Base-by-base conservation (phyloP, 345 rosid genomes). In the Acer negundo region DNA sequence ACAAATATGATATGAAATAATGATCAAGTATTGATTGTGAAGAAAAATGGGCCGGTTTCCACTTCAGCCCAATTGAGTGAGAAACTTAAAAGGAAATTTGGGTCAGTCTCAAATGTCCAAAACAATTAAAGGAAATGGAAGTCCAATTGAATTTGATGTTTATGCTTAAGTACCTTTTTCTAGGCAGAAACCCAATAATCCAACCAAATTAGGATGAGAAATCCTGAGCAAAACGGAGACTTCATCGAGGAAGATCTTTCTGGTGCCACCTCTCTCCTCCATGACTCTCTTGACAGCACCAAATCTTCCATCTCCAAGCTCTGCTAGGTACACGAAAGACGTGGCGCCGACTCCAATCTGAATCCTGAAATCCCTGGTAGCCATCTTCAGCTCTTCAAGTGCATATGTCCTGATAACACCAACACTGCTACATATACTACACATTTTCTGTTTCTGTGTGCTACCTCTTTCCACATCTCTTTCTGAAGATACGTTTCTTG, bases 261-360 rank as follows among this genome's bases (percentile, higher is more conserved):
- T 82, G 84, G 78, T 81, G 6, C 88, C 91, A 24, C 86, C 86
- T 63, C 79, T 84, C 75, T 82, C 86, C 75, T 80, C 84, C 86
- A 81, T 88, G 47, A 86, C 87, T 62, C 91, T 75, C 79, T 88
- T 88, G 28, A 88, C 84, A 1, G 87, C 91, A 3, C 91, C 89
- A 47, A 77, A 80, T 67, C 55, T 84, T 22, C 84, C 89, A 1
- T 82, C 84, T 22, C 87, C 86, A 11, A 86, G 89, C 78, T 86
- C 88, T 2, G 89, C 89, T 13, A 86, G 75, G 71, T 88, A 88
- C 44, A 88, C 91, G 11, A 78, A 79, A 1, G 87, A 83, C 13
- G 89, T 86, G 9, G 83, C 86, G 26, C 91, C 89, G 0, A 74
- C 78, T 22, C 89, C 91, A 5, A 86, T 84, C 59, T 77, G 68